A percentile compares a stretch with the other conserved stretches of the same genome.
Conservation (phyloP, 2,329 filamentous ascomycete genomes). For the Didymella glomerata region DNA sequence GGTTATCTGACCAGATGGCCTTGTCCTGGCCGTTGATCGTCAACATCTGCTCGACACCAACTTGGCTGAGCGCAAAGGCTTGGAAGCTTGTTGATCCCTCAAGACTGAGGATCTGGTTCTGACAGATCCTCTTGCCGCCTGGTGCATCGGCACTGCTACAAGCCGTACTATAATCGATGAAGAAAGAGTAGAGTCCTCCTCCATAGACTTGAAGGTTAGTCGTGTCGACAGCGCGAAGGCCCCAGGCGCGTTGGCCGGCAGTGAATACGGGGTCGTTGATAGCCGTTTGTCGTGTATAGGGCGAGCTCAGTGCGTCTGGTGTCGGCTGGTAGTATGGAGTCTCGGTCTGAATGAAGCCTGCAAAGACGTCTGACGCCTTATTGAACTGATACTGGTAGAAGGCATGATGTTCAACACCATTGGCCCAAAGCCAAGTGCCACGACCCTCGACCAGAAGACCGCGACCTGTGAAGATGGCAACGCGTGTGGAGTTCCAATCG, state of each 20-base stretch:
- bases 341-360: constrained; percentile 87
- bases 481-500: constrained; percentile 72
- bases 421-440: constrained; percentile 68
- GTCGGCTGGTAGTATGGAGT: constrained; percentile 87
- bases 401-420: constrained; percentile 67
- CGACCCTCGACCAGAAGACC: constrained; percentile 76
- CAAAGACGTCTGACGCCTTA: constrained; percentile 80
- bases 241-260: constrained; percentile 61
- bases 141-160: constrained; percentile 39
- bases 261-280: constrained; percentile 75
- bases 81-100: constrained; percentile 53
- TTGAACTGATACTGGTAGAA: constrained; percentile 85
- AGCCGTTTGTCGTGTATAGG: constrained; percentile 63
- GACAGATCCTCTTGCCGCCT: constrained; percentile 54
- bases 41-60: constrained; percentile 59
- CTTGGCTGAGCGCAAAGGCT: constrained; percentile 61
- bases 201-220: constrained; percentile 68
- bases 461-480: constrained; percentile 86
- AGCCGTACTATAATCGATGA: constrained; percentile 65
- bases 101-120: constrained; percentile 61
- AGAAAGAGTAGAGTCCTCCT: constrained; percentile 74
- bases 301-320: constrained; percentile 71
- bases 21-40: constrained; percentile 54
- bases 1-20: constrained; percentile 59
- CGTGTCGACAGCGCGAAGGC: constrained; percentile 67